Percentiles rank a stretch among this genome's conserved stretches.
phyloP scores from a whole-genome alignment of 352 stramenopile species.

The Phytophthora hybrid region DNA sequence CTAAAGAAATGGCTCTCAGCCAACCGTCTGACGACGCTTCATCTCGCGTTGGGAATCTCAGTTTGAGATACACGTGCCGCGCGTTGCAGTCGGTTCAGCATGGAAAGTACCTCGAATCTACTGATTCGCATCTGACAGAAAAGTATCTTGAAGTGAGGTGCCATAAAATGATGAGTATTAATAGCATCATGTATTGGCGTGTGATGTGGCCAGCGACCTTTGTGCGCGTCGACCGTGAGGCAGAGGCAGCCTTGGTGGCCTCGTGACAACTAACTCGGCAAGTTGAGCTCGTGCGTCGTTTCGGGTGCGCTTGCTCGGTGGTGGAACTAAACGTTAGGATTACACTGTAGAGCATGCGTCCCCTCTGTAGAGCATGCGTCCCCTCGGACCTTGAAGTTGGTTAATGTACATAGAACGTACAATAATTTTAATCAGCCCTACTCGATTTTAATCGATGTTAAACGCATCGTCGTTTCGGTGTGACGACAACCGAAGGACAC shows the following conservation, averaged over 20 bases:
- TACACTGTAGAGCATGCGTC: background rate
- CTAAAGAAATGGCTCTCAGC: background rate
- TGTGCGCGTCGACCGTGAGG: background rate
- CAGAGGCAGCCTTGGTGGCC: background rate
- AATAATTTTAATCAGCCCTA: slow-evolving; percentile 9
- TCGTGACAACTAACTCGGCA: background rate
- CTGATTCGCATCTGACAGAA: slow-evolving; percentile 4
- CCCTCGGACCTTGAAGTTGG: slow-evolving; percentile 10
- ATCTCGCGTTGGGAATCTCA: background rate
- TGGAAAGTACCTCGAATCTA: slow-evolving; percentile 6
- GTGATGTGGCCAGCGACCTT: background rate
- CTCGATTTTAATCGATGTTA: slow-evolving; percentile 13
- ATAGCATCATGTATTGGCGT: background rate
- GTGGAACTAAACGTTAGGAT: background rate
- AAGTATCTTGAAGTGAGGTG: slow-evolving; percentile 3
- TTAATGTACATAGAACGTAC: background rate
- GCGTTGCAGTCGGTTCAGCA: background rate
- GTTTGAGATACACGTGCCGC: background rate
- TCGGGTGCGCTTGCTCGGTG: background rate
- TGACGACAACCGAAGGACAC: background rate
- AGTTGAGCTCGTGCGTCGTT: background rate
- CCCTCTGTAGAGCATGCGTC: background rate
- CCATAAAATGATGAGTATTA: slow-evolving; percentile 1
- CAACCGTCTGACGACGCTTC: background rate
- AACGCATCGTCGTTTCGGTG: background rate